A percentile compares a stretch with the other conserved stretches of the same genome.
These are phyloP conservation scores for Diaporthe vexans DNA, from an alignment of 2,329 filamentous ascomycete species.

Conservation along the genomic window DNA sequence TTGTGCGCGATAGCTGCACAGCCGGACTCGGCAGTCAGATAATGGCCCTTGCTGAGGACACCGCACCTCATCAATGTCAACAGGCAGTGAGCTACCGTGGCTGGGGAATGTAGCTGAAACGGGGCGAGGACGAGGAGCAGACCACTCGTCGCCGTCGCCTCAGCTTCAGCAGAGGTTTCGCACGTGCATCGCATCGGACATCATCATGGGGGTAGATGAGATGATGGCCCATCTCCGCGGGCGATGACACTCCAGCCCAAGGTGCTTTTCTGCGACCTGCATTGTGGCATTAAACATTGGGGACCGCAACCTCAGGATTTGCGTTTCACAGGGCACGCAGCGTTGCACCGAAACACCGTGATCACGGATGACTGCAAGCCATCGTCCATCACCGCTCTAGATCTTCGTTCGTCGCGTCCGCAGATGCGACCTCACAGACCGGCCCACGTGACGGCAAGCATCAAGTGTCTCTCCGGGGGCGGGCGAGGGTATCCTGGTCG, in stretches of 20 bases:
- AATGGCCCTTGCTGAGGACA: neutral
- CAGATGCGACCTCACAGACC: slow-evolving; percentile 26
- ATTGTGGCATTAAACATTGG: slow-evolving; percentile 20
- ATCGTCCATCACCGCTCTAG: slow-evolving; percentile 32
- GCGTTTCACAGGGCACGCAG: slow-evolving; percentile 29
- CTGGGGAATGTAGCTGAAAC: slow-evolving; percentile 30
- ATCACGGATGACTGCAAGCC: slow-evolving; percentile 32
- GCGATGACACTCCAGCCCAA: slow-evolving; percentile 11
- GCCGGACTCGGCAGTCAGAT: slow-evolving; percentile 24
- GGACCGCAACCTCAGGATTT: slow-evolving; percentile 21
- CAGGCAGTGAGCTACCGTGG: slow-evolving; percentile 8
- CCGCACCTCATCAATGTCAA: neutral
- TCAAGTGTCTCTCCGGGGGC: neutral
- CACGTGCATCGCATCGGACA: slow-evolving; percentile 28
- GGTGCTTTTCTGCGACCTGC: neutral
- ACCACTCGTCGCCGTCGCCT: slow-evolving; percentile 11
- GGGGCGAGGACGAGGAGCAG: slow-evolving; percentile 1
- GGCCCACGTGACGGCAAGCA: slow-evolving; percentile 35
- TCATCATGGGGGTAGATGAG: slow-evolving; percentile 18
- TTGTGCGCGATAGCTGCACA: neutral
- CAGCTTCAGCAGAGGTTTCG: slow-evolving; percentile 26
- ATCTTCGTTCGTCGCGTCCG: slow-evolving; percentile 32
- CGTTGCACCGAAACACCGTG: slow-evolving; percentile 33
- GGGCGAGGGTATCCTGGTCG: slow-evolving; percentile 18
- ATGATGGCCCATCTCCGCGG: slow-evolving; percentile 11